Percentiles rank a stretch among this genome's conserved stretches.
These are phyloP conservation scores for Lanmaoa rubissima DNA, from an alignment of 768 basidiomycete genomes.

Conservation along the genomic window DNA sequence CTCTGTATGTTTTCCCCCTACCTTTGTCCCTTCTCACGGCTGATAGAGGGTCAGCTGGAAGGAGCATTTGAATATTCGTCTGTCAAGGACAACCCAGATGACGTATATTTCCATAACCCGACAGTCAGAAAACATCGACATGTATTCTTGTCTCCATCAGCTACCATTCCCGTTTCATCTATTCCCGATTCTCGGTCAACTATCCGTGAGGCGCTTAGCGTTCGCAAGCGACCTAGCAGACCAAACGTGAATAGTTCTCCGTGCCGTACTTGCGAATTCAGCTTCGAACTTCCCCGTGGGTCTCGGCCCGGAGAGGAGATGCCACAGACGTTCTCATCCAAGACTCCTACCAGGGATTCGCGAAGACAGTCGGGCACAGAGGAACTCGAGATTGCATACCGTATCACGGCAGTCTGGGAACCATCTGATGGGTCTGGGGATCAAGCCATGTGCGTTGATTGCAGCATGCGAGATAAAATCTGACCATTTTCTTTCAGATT, in stretches of 20 bases:
- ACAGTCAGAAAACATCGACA: slow-evolving; percentile 35
- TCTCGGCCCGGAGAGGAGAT: slow-evolving; percentile 53
- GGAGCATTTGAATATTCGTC: slow-evolving; percentile 53
- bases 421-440: slow-evolving; percentile 43
- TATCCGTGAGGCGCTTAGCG: slow-evolving; percentile 34
- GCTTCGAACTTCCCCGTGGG: slow-evolving; percentile 54
- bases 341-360: slow-evolving; percentile 30
- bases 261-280: slow-evolving; percentile 42
- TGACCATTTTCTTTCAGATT: slow-evolving; percentile 40
- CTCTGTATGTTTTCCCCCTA: slow-evolving; percentile 38
- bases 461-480: not conserved
- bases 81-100: slow-evolving; percentile 17
- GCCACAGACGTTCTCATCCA: slow-evolving; percentile 54
- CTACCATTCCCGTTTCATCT: slow-evolving; percentile 39
- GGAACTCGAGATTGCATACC: slow-evolving; percentile 50
- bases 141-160: slow-evolving; percentile 50
- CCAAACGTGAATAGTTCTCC: slow-evolving; percentile 37
- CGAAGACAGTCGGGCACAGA: slow-evolving; percentile 31
- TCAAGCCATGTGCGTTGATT: slow-evolving; percentile 47
- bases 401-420: slow-evolving; percentile 58
- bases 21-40: not conserved
- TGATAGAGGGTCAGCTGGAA: slow-evolving; percentile 48
- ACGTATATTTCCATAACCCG: slow-evolving; percentile 21
- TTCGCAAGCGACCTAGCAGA: slow-evolving; percentile 48
- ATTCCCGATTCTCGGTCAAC: slow-evolving; percentile 21